phyloP scores from a whole-genome alignment of 306 rosid species.

The Rosa chinensis region DNA sequence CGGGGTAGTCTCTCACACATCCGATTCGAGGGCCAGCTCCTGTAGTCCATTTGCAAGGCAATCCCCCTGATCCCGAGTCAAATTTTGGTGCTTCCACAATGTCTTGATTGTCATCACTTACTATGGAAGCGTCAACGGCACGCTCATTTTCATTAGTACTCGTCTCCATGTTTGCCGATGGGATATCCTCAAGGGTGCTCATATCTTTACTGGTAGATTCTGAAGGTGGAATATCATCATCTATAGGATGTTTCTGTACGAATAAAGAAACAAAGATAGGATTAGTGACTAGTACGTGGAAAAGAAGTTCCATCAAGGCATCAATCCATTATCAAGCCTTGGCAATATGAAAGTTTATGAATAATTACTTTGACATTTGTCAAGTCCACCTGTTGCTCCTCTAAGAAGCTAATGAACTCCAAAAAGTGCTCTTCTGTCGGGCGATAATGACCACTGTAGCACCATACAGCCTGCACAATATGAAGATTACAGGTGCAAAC shows the following conservation, averaged over 20 bases:
- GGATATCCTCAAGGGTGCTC: not conserved
- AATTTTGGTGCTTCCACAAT: slow-evolving; percentile 21
- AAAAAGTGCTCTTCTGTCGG: slow-evolving; percentile 68
- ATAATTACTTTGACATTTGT: slow-evolving; percentile 72
- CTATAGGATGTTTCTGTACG: slow-evolving; percentile 58
- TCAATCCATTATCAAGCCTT: not conserved
- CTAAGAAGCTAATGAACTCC: slow-evolving; percentile 64
- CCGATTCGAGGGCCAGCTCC: slow-evolving; percentile 60
- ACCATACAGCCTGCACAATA: slow-evolving; percentile 75
- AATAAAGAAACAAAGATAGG: not conserved
- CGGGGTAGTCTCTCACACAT: slow-evolving; percentile 70
- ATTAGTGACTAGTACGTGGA: not conserved
- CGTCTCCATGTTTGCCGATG: not conserved
- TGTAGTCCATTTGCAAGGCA: slow-evolving; percentile 57
- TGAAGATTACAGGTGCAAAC: slow-evolving; percentile 14
- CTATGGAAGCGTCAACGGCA: slow-evolving; percentile 21
- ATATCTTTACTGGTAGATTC: not conserved
- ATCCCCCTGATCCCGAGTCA: slow-evolving; percentile 25
- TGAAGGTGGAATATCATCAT: slow-evolving; percentile 66
- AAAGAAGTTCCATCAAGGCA: not conserved
- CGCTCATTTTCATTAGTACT: not conserved
- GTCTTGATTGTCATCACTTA: slow-evolving; percentile 21
- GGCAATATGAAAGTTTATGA: not conserved
- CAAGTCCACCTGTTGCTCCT: slow-evolving; percentile 66
- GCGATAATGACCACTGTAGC: slow-evolving; percentile 81